Percentiles rank a stretch among this genome's conserved stretches.
These are phyloP conservation scores for Cenchrus purpureus DNA, from an alignment of 176 grass and related monocot species.

Conservation along the genomic window DNA sequence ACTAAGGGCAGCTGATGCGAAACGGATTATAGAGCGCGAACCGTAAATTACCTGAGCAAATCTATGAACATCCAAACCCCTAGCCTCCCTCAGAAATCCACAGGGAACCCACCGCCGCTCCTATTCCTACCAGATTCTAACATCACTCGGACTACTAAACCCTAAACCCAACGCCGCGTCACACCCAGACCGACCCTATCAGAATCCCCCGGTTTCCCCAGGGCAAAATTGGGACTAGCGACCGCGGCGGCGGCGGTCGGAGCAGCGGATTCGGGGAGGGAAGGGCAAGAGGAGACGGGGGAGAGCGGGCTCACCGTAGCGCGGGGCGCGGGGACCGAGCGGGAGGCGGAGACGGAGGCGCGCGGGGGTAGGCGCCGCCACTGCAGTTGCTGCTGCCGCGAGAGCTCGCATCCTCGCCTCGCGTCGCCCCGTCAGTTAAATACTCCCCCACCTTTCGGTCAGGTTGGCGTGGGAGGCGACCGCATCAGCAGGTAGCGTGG, in stretches of 20 bases:
- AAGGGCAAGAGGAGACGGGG: neutral
- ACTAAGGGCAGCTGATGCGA: neutral
- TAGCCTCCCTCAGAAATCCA: neutral
- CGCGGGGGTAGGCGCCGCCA: constrained; percentile 45
- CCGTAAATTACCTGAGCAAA: neutral
- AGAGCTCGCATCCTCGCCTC: constrained; percentile 49
- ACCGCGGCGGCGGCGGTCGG: neutral
- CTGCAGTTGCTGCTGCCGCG: constrained; percentile 45
- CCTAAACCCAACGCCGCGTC: neutral
- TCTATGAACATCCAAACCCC: neutral
- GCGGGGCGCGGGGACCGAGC: constrained; percentile 15
- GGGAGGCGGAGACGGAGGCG: constrained; percentile 6
- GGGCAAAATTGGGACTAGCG: neutral
- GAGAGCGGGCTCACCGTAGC: constrained; percentile 27
- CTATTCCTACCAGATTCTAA: neutral
- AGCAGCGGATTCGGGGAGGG: neutral
- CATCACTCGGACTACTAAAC: neutral
- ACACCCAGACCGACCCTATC: neutral
- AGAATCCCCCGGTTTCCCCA: neutral
- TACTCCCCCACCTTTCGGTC: constrained; percentile 16
- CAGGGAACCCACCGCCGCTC: neutral
- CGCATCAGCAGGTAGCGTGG: neutral
- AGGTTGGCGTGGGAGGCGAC: neutral
- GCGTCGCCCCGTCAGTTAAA: constrained; percentile 32
- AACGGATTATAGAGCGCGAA: neutral